Conservation (phyloP, 1,284 basidiomycete species). For the Spongispora temasekensis region DNA sequence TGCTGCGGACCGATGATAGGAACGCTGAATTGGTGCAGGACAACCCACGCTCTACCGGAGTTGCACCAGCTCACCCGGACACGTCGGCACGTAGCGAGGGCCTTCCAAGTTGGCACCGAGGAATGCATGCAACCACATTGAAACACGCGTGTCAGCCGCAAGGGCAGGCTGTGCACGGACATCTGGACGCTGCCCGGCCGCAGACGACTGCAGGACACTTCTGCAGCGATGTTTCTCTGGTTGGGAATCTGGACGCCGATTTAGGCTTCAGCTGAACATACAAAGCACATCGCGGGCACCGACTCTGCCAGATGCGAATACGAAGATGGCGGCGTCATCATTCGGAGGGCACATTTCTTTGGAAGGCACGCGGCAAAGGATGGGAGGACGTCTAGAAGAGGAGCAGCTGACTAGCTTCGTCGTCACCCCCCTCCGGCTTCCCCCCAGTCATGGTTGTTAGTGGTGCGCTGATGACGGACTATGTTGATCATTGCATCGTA, state of each 20-base stretch:
- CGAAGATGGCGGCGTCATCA: constrained; percentile 77
- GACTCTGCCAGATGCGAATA: constrained; percentile 72
- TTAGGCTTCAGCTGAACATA: too few species aligned
- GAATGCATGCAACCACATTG: too few species aligned
- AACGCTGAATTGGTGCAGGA: too few species aligned
- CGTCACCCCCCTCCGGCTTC: too few species aligned
- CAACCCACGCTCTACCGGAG: too few species aligned
- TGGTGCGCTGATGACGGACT: constrained; percentile 80
- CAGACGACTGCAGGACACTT: constrained; percentile 55
- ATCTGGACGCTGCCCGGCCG: constrained; percentile 70
- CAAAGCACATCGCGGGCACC: constrained; percentile 42
- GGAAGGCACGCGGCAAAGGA: constrained; percentile 53
- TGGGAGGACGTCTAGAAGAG: constrained; percentile 76
- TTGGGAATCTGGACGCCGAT: constrained; percentile 30
- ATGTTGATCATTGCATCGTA: constrained; percentile 83
- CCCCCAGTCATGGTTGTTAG: too few species aligned
- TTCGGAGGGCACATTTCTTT: constrained; percentile 52
- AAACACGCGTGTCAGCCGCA: too few species aligned
- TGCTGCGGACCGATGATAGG: too few species aligned
- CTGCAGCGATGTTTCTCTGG: constrained; percentile 69
- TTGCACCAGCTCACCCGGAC: too few species aligned
- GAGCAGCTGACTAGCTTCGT: constrained; percentile 78
- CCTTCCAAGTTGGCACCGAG: too few species aligned
- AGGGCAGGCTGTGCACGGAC: too few species aligned
- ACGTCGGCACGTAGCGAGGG: too few species aligned